phyloP scores from a whole-genome alignment of 768 basidiomycete species.

The Podaxis mareebaensis region DNA sequence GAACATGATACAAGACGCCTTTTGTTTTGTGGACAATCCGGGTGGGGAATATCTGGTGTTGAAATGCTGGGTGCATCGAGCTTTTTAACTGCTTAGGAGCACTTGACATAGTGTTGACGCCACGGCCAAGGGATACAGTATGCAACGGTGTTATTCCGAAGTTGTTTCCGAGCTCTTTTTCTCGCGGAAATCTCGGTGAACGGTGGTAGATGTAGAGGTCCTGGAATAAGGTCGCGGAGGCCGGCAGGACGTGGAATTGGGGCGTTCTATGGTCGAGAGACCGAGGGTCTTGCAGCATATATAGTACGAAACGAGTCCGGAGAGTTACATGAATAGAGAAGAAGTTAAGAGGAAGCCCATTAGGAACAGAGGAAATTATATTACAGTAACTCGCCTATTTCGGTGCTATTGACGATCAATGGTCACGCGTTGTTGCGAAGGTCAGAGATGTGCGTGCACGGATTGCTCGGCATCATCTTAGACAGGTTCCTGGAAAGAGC shows the following conservation, averaged over 20 bases:
- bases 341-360: too few relatives aligned
- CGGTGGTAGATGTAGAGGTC: not conserved
- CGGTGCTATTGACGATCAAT: too few relatives aligned
- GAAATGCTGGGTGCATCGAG: not conserved
- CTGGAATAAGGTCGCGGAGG: not conserved
- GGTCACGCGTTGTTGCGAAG: too few relatives aligned
- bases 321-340: too few relatives aligned
- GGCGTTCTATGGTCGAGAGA: not conserved
- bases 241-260: not conserved
- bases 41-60: not conserved
- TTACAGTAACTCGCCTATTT: too few relatives aligned
- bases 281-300: not conserved
- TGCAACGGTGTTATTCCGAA: not conserved
- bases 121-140: not conserved
- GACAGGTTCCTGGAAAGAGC: too few relatives aligned
- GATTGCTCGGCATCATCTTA: too few relatives aligned
- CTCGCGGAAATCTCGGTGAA: not conserved
- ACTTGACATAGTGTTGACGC: not conserved
- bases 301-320: not conserved
- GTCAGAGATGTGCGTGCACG: too few relatives aligned
- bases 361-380: too few relatives aligned
- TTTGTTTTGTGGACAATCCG: not conserved
- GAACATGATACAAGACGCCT: not conserved
- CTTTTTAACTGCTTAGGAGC: not conserved
- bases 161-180: not conserved